Conservation (phyloP, 2,329 filamentous ascomycete genomes). For the Conoideocrella luteorostrata region DNA sequence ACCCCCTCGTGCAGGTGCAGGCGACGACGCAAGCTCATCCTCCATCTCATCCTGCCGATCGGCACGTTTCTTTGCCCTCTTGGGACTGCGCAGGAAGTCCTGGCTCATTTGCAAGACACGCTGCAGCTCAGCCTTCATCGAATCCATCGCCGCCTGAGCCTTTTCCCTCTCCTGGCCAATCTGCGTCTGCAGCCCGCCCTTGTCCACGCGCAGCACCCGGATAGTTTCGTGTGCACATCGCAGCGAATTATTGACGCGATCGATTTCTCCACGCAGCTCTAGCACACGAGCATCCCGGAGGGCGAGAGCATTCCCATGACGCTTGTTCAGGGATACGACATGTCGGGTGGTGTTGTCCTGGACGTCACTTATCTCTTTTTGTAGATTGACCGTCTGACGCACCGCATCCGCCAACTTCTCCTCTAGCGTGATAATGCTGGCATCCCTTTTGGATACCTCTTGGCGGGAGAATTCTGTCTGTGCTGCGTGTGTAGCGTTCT, state of each 20-base stretch:
- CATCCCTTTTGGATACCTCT: constrained; percentile 29
- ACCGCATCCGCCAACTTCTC: constrained; percentile 34
- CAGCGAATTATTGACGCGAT: constrained; percentile 38
- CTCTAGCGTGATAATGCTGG: constrained; percentile 36
- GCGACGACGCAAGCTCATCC: constrained; percentile 10
- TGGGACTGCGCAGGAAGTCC: constrained; percentile 32
- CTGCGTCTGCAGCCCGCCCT: constrained; percentile 28
- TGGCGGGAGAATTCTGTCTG: constrained; percentile 28
- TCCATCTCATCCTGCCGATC: not conserved
- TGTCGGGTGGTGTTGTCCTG: constrained; percentile 28
- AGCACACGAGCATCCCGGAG: constrained; percentile 42
- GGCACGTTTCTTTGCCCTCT: constrained; percentile 9
- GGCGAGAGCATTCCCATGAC: constrained; percentile 42
- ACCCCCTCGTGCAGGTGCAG: constrained; percentile 11
- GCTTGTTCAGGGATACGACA: constrained; percentile 29
- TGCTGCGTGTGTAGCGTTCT: constrained; percentile 23
- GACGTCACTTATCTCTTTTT: constrained; percentile 30
- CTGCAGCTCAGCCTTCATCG: constrained; percentile 46
- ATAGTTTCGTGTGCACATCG: constrained; percentile 41
- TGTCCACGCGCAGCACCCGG: constrained; percentile 39
- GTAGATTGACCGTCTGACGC: constrained; percentile 31
- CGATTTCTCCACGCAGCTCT: constrained; percentile 44
- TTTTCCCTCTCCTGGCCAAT: constrained; percentile 32
- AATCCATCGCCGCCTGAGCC: constrained; percentile 39
- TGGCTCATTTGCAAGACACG: constrained; percentile 40